Evolutionary conservation across 768 basidiomycete genomes (phyloP), one percentile per base, ranked within the genome.

Genomic region (Pseudohyphozyma bogoriensis): DNA sequence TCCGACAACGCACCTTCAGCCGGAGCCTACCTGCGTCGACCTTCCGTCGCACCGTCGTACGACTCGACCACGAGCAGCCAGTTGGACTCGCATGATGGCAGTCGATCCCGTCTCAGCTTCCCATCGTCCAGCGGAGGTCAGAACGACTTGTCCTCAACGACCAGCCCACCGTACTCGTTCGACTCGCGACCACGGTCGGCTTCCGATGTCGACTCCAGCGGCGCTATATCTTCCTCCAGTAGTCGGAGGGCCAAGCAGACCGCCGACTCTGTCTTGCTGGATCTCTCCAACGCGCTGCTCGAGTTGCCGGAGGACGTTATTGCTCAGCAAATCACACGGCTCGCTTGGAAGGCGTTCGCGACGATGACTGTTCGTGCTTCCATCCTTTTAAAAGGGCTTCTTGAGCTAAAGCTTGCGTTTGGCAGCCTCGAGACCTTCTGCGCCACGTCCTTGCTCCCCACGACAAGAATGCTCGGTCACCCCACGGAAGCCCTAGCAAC

Each of bases 401-500:
- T 40, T 10, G n/a, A 18, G 37, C 45, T 36, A n/a, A 37, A 42
- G 18, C 20, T 52, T 26, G 3, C 13, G 28, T 4, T 18, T 15
- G 15, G 35, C 60, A 68, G 65, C 70, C 70, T 26, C 67, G 70
- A 26, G 70, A 71, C 40, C 56, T 70, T 0, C 36, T 71, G 10
- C 69, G 70, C 4, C 69, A 70, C 36, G 70, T 70, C 13, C 59
- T 71, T 18, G 68, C 66, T 3, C 67, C 69, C 5, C 45, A 69
- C 8, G 69, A 70, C 7, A 50, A 55, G 13, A 65, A 71, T 51
- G 59, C 67, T 10, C 33, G 51, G 0, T 18, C 64, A 33, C 56
- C 62, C 3, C 44, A 58, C 2, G 62, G 70, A 3, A 57, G 60
- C 36, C n/a, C 56, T 2, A 60, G 58, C 29, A 66, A 62, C 28